Base-by-base conservation (phyloP, 2,329 filamentous ascomycete genomes). In the Fusarium phyllophilum region DNA sequence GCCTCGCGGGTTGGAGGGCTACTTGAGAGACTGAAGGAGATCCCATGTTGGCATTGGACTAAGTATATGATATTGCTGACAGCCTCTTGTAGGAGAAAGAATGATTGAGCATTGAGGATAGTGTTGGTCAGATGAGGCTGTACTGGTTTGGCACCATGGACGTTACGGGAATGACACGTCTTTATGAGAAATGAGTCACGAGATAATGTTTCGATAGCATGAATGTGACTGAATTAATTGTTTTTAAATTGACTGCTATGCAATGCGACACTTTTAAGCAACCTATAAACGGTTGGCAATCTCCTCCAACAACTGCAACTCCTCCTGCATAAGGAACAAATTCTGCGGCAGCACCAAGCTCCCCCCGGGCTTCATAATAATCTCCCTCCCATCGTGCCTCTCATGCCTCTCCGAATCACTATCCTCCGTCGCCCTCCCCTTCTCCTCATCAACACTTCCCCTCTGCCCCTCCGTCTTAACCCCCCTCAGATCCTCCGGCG, bases 241-340 rank as follows among this genome's bases (percentile, higher is more conserved):
- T 10, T 34, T 34, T 10, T 20, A 20, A 14, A 14, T 51, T 14
- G 48, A 34, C 0, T 20, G 12, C 48, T 24, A 51, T 51, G 31
- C 17, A 34, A 51, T 34, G 31, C 22, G 11, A 20, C 0, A 24
- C 22, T 34, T 24, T 34, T 20, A 7, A n/a, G 10, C 17, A 51
- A 34, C 48, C 48, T 51, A 83, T 44, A 83, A 66, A 29, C 82
- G 75, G 42, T 79, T 80, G 52, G 80, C 78, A 67, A 84, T 75
- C 26, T 78, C 79, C 70, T 84, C 82, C 38, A 84, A 62, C 17
- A 82, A 59, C 56, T 81, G 77, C 26, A 78, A 62, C 73, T 84
- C 83, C 26, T 84, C 82, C 22, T 81, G 82, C 61, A 79, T 82
- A 26, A 84, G 77, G 46, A 77, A 82, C 68, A 84, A 73, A 62